phyloP scores from a whole-genome alignment of 805 yeast species.

The Candida nanaspora region DNA sequence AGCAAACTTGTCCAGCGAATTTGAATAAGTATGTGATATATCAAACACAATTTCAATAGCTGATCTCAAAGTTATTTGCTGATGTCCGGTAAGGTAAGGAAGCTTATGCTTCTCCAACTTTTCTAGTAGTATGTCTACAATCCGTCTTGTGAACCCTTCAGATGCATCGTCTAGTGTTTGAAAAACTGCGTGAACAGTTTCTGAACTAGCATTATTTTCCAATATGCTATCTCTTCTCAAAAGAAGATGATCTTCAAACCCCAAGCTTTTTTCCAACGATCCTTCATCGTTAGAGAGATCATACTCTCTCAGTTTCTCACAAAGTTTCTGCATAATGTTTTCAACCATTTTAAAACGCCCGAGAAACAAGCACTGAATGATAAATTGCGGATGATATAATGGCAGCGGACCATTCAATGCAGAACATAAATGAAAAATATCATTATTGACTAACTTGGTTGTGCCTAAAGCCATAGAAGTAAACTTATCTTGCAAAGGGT shows the following conservation, averaged over 20 bases:
- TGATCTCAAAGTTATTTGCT: conserved; percentile 74
- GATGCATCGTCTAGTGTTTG: conserved; percentile 17
- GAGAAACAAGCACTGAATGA: conserved; percentile 66
- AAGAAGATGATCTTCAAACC: conserved; percentile 10
- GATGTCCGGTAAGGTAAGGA: conserved; percentile 84
- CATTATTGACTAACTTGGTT: conserved; percentile 44
- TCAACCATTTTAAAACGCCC: conserved; percentile 51
- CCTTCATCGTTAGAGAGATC: conserved; percentile 26
- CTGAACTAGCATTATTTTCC: background rate
- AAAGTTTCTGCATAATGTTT: conserved; percentile 47
- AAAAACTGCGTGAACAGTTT: conserved; percentile 16
- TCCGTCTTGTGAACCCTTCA: conserved; percentile 10
- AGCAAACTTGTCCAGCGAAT: conserved; percentile 57
- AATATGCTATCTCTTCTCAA: conserved; percentile 3
- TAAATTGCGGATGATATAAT: conserved; percentile 81
- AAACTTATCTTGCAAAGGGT: conserved; percentile 40
- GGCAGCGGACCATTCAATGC: conserved; percentile 88
- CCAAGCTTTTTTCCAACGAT: conserved; percentile 18
- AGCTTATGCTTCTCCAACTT: conserved; percentile 57
- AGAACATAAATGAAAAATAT: conserved; percentile 62
- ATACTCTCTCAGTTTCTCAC: conserved; percentile 46
- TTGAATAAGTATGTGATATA: conserved; percentile 36
- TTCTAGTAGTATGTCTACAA: conserved; percentile 45
- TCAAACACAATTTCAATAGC: conserved; percentile 59
- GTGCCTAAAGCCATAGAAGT: conserved; percentile 52